Base-by-base conservation (phyloP, 495 filamentous ascomycete genomes). In the Xylaria longipes region DNA sequence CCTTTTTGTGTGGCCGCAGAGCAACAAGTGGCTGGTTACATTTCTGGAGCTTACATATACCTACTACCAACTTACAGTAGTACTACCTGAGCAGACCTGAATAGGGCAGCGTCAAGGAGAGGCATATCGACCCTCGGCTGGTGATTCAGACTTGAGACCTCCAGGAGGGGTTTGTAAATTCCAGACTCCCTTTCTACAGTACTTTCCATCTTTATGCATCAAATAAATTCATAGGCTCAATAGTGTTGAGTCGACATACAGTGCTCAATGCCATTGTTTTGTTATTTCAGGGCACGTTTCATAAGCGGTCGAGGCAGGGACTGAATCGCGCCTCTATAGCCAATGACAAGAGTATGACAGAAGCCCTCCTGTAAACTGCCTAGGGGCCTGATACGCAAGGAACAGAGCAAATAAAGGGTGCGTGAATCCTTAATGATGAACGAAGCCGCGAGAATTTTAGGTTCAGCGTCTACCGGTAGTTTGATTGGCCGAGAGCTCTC, bases 401-500 rank as follows among this genome's bases (percentile, higher is more conserved):
- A 58, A 35, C 61, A 65, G 50, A 54, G 50, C 50, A 56, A 31
- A 56, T 1, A 12, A n/a, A n/a, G n/a, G n/a, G n/a, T n/a, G n/a
- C n/a, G n/a, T n/a, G n/a, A n/a, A n/a, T n/a, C n/a, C n/a, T n/a
- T n/a, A n/a, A n/a, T 12, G 37, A 46, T 35, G 37, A 27, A 45
- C 60, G 14, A 27, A 63, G 52, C 52, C 25, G 52, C 27, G 27
- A 45, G 35, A 35, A 52, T 17, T 37, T 52, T 41, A 29, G 48
- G 12, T 54, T 69, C 41, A 61, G 52, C 52, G 67, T 50, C 41
- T 60, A 56, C 2, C 9, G 25, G 58, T 54, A 25, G 20, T 31
- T 70, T 70, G 68, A 64, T 70, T 70, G 68, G 68, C 60, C 45
- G 58, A 35, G 58, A 64, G 33, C 17, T n/a, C 27, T 60, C 39